A percentile compares a stretch with the other conserved stretches of the same genome.
Evolutionary conservation across 805 yeast genomes (phyloP).

Genomic region (Blastobotrys terrestris): DNA sequence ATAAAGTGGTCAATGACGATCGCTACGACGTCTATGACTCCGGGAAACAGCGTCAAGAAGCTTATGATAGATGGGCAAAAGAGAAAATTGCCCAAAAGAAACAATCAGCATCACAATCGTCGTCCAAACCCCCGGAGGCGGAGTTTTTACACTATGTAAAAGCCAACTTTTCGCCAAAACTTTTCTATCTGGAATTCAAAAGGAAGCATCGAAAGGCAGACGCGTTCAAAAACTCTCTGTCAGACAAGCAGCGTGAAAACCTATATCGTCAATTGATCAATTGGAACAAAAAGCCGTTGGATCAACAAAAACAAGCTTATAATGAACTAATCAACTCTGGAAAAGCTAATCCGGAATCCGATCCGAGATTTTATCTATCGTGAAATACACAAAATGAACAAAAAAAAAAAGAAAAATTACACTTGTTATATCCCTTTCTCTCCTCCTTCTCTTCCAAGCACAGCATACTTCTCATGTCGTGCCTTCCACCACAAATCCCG

Average conservation of each 20-base stretch:
- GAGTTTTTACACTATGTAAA: conserved; percentile 29
- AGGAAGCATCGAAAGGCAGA: conserved; percentile 29
- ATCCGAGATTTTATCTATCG: neutral
- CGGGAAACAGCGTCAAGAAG: conserved; percentile 32
- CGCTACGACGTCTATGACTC: conserved; percentile 33
- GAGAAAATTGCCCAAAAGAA: conserved; percentile 13
- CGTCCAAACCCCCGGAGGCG: conserved; percentile 15
- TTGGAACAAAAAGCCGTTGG: too few relatives aligned
- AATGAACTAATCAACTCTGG: conserved; percentile 9
- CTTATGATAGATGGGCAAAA: conserved; percentile 43
- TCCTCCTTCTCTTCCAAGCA: neutral
- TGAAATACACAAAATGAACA: neutral
- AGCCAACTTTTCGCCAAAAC: conserved; percentile 21
- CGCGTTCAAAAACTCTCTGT: conserved; percentile 20
- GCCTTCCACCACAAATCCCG: conserved; percentile 19
- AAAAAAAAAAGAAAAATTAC: neutral
- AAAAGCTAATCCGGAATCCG: neutral
- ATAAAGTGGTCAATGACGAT: conserved; percentile 38
- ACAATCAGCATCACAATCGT: conserved; percentile 4
- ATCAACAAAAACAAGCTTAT: conserved; percentile 20
- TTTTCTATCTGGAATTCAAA: conserved; percentile 35
- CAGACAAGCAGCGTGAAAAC: too few relatives aligned
- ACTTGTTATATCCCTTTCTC: neutral
- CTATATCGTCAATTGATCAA: too few relatives aligned
- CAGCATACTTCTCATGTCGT: conserved; percentile 14